Evolutionary conservation across 2,329 filamentous ascomycete genomes (phyloP).

Genomic region (Cytospora schulzeri): DNA sequence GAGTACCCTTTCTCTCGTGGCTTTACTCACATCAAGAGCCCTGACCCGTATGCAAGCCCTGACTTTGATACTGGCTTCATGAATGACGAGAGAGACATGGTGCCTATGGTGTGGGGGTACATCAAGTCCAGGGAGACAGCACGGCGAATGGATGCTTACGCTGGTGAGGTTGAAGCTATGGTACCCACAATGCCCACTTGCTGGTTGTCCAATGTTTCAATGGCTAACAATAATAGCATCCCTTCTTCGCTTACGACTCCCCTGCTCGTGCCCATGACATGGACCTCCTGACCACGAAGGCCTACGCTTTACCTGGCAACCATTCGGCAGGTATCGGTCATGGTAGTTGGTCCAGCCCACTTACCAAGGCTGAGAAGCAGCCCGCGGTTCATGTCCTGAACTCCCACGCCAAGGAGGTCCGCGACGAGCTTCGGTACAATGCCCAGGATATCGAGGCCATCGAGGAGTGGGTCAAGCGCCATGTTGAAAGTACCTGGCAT

Average conservation of each 20-base stretch:
- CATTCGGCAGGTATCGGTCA: conserved; percentile 72
- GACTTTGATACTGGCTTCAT: conserved; percentile 84
- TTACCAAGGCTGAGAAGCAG: conserved; percentile 55
- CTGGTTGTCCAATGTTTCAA: neutral
- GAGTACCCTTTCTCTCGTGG: conserved; percentile 78
- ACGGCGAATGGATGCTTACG: conserved; percentile 75
- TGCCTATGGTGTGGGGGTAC: conserved; percentile 82
- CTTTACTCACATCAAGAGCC: conserved; percentile 68
- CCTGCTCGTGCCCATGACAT: conserved; percentile 71
- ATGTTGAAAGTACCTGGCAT: conserved; percentile 79
- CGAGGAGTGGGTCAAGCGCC: conserved; percentile 62
- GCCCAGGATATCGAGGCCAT: conserved; percentile 63
- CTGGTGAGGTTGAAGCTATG: conserved; percentile 68
- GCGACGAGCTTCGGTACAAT: conserved; percentile 67
- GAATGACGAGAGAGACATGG: conserved; percentile 85
- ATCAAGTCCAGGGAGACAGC: conserved; percentile 82
- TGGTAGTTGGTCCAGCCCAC: conserved; percentile 67
- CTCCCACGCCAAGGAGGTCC: conserved; percentile 62
- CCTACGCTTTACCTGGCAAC: conserved; percentile 74
- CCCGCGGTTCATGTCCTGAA: conserved; percentile 55
- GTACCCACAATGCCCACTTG: conserved; percentile 24
- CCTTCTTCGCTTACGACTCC: conserved; percentile 72
- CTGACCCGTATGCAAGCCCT: conserved; percentile 72
- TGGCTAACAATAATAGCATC: conserved; percentile 53
- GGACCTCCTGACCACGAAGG: conserved; percentile 74